Percentiles rank a stretch among this genome's conserved stretches.
Conservation (phyloP, 2,329 filamentous ascomycete genomes). For the Escovopsis weberi region DNA sequence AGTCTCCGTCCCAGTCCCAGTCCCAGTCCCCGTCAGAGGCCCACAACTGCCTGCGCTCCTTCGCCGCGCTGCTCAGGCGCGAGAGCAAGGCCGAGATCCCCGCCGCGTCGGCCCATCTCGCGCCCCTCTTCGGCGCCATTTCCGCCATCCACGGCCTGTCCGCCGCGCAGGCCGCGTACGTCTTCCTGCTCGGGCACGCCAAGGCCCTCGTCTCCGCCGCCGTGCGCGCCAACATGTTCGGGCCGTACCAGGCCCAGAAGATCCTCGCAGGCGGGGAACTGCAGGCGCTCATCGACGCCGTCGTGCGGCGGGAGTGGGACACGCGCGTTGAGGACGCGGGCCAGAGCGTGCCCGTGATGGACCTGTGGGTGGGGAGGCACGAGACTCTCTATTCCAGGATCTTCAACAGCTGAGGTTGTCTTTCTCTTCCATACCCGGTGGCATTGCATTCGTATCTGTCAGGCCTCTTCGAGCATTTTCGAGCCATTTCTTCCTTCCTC, state of each 20-base stretch:
- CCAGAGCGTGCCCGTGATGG: conserved; percentile 62
- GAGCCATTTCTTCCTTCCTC: conserved; percentile 5
- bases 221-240: conserved; percentile 63
- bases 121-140: conserved; percentile 56
- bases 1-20: too few relatives aligned
- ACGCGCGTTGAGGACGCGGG: conserved; percentile 50
- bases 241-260: conserved; percentile 66
- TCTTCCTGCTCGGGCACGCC: conserved; percentile 63
- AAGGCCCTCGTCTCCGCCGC: conserved; percentile 65
- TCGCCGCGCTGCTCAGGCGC: conserved; percentile 20
- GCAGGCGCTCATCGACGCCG: conserved; percentile 39
- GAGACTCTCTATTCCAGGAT: conserved; percentile 75
- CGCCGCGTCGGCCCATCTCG: conserved; percentile 47
- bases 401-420: conserved; percentile 54
- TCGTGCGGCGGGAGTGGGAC: conserved; percentile 46
- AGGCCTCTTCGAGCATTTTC: too few relatives aligned
- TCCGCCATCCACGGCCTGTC: conserved; percentile 46
- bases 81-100: conserved; percentile 20
- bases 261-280: conserved; percentile 49
- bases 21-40: conserved; percentile 5
- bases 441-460: too few relatives aligned
- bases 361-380: conserved; percentile 71
- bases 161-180: conserved; percentile 50
- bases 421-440: background rate
- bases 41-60: conserved; percentile 17